Evolutionary conservation across 2,329 filamentous ascomycete genomes (phyloP).

Genomic region (Diaporthe ampelina): DNA sequence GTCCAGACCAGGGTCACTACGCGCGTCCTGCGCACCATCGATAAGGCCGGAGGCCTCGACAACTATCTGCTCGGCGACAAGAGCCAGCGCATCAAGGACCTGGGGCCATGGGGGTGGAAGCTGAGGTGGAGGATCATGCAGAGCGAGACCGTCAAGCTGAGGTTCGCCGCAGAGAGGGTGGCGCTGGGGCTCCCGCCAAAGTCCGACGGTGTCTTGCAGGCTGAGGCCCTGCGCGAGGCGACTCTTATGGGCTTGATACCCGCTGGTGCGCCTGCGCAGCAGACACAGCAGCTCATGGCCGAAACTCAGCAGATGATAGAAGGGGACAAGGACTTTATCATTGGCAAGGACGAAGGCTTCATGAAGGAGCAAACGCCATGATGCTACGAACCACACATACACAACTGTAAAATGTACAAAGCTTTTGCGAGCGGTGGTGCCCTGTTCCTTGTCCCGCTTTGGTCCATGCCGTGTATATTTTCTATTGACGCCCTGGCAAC

Average conservation of each 20-base stretch:
- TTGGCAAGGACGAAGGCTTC: conserved; percentile 47
- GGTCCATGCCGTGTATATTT: conserved; percentile 1
- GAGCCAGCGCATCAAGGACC: conserved; percentile 81
- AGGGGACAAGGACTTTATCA: conserved; percentile 57
- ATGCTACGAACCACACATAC: background rate
- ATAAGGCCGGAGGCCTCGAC: conserved; percentile 90
- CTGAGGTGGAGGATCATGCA: conserved; percentile 93
- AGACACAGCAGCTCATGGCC: conserved; percentile 51
- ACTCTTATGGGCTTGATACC: background rate
- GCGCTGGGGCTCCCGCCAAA: conserved; percentile 74
- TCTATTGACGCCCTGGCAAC: background rate
- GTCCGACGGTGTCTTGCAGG: conserved; percentile 50
- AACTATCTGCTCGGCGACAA: conserved; percentile 90
- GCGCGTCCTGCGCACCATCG: conserved; percentile 79
- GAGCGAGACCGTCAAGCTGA: conserved; percentile 73
- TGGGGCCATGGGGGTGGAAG: conserved; percentile 92
- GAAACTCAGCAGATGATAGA: conserved; percentile 56
- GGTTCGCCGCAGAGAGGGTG: conserved; percentile 75
- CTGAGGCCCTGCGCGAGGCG: conserved; percentile 38
- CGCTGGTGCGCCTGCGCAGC: background rate
- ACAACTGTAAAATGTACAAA: conserved; percentile 11
- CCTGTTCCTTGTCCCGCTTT: background rate
- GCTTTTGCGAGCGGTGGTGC: background rate
- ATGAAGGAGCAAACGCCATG: conserved; percentile 47
- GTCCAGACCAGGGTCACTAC: conserved; percentile 79